Base-by-base conservation (phyloP, 2,329 filamentous ascomycete species). In the Alternaria burnsii region DNA sequence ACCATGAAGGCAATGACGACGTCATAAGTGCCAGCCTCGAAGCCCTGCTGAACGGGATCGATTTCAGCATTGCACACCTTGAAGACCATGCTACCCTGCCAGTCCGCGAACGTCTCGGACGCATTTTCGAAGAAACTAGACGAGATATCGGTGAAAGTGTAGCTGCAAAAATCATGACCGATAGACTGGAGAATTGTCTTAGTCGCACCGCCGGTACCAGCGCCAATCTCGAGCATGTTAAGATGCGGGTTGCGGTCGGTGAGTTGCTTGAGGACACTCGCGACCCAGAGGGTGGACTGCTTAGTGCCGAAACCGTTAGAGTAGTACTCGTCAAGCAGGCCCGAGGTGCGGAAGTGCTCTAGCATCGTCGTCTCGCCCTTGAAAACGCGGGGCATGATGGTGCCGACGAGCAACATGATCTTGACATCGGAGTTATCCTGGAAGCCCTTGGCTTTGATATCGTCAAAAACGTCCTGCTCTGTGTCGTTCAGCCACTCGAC, bases 131-230 rank as follows among this genome's bases (percentile, higher is more conserved):
- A 43, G 22, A 38, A 38, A n/a, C 42, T 50, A 0, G 42, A 18
- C 1, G 62, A 65, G 22, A 63, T 57, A 20, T 72, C 66, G 2
- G 70, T 68, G 44, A 36, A 66, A 1, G 64, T 71, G 24, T 67
- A 72, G 2, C 61, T 61, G 8, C 28, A n/a, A 32, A 61, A 65
- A 3, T 24, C 20, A 4, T 58, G 10, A 6, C 51, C 58, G 8
- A 69, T 28, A 1, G 7, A 22, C 8, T 32, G 32, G 12, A 68
- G 41, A 5, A 70, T 51, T 2, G 10, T 10, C 12, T 58, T 36
- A 7, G 62, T 66, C 1, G 58, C 52, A n/a, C 52, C 41, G 5
- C 52, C 52, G 6, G 52, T 22, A 4, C 22, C 22, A 34, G 52
- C 42, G 20, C 52, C 52, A 38, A 54, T 46, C 16, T 54, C 52